Evolutionary conservation across 495 filamentous ascomycete genomes (phyloP), one percentile per base, ranked within the genome.

Genomic region (Penicillium riverlandense): DNA sequence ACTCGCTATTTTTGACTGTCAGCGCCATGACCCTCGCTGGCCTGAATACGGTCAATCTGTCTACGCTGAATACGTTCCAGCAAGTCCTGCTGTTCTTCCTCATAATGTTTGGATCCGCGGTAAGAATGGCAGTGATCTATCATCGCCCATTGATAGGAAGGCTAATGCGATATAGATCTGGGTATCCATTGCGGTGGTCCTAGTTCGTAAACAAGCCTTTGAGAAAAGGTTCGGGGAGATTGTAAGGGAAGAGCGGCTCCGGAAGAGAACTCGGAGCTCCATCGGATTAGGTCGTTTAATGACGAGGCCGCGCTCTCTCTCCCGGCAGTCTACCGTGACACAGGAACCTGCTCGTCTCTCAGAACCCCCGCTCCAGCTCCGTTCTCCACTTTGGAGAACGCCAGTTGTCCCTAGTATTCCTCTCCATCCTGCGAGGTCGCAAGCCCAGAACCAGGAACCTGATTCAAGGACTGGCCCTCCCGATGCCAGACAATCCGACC

Each of bases 11-110:
- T 55, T 59, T 94, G 30, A 76, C 78, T 35, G 78, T 85, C 34
- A 85, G 79, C 47, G 87, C 88, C 16, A 91, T 92, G 78, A 90
- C 87, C 11, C 73, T 82, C 39, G 84, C 90, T 29, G 85, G 85
- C 0, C 66, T 90, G 29, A 88, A 86, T 44, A 86, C 80, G 14
- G 75, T 83, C 37, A 79, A 85, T 45, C 52, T 83, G 7, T 86
- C 79, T 42, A 69, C 78, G 38, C 66, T 95, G 49, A 92, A 86
- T 33, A 85, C 80, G 1, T 85, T 83, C 58, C 90, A 95, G 56
- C 90, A 95, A 55, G 59, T 76, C 8, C 54, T 91, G 11, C 74
- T 94, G 9, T 92, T 88, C 59, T 13, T 82, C 4, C 69, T 89
- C 39, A 82, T 89, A 29, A 72, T 90, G 38, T 58, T 89, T 11